These are phyloP conservation scores for Dactylellina drechsleri DNA, from an alignment of 2,329 filamentous ascomycete genomes.

Conservation along the genomic window DNA sequence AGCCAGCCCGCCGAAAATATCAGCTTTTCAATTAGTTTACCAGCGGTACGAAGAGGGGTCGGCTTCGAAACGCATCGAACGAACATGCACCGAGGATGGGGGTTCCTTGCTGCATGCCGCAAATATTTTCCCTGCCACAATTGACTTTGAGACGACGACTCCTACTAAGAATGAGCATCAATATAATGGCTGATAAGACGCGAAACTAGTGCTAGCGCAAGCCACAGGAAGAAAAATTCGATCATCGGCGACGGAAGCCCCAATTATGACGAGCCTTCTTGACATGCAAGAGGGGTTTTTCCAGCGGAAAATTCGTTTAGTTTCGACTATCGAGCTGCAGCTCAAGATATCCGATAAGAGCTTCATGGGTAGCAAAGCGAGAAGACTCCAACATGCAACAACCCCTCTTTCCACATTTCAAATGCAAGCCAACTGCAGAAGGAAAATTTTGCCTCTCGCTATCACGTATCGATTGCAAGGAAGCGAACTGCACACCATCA, in stretches of 20 bases:
- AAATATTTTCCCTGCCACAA: slow-evolving; percentile 29
- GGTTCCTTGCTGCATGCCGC: slow-evolving; percentile 30
- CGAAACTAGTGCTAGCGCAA: slow-evolving; percentile 40
- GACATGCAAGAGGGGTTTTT: too few relatives aligned
- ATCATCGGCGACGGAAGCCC: slow-evolving; percentile 40
- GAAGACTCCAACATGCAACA: slow-evolving; percentile 2
- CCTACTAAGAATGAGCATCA: neutral
- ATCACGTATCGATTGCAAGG: slow-evolving; percentile 11
- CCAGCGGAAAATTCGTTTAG: slow-evolving; percentile 6
- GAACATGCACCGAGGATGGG: slow-evolving; percentile 36
- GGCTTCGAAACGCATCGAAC: slow-evolving; percentile 13
- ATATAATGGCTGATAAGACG: slow-evolving; percentile 40
- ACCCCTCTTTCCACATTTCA: slow-evolving; percentile 22
- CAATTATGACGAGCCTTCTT: slow-evolving; percentile 12
- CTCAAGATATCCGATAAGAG: neutral
- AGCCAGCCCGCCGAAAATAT: slow-evolving; percentile 1
- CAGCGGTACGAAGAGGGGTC: slow-evolving; percentile 14
- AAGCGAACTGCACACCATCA: slow-evolving; percentile 25
- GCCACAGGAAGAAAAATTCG: slow-evolving; percentile 40
- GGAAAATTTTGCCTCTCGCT: slow-evolving; percentile 22
- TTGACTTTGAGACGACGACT: slow-evolving; percentile 21
- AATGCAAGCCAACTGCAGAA: slow-evolving; percentile 21
- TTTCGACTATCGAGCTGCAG: neutral
- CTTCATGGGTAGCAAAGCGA: slow-evolving; percentile 2
- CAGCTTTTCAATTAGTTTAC: slow-evolving; percentile 23